Evolutionary conservation across 2,329 filamentous ascomycete genomes (phyloP).

Genomic region (Alternaria sp.): DNA sequence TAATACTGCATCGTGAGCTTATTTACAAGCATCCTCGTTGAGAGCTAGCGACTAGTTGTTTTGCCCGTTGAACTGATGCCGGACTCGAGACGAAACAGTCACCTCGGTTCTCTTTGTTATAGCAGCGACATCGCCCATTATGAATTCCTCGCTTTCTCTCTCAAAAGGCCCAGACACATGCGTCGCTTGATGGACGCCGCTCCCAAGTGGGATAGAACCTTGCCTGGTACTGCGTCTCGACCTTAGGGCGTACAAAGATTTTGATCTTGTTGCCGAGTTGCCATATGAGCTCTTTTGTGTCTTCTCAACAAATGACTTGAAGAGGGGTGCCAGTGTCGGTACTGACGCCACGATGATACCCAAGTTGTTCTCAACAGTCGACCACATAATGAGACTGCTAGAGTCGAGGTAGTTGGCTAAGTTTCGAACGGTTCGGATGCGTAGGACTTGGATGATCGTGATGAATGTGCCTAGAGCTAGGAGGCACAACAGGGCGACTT

Average conservation of each 20-base stretch:
- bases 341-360: slow-evolving; percentile 23
- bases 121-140: neutral
- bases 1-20: too few species aligned
- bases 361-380: slow-evolving; percentile 21
- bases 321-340: slow-evolving; percentile 18
- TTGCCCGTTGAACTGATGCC: neutral
- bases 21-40: too few species aligned
- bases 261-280: slow-evolving; percentile 4
- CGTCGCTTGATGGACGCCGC: neutral
- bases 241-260: slow-evolving; percentile 10
- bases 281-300: slow-evolving; percentile 15
- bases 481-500: slow-evolving; percentile 14
- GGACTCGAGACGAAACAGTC: neutral
- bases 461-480: slow-evolving; percentile 21
- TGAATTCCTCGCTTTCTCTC: slow-evolving; percentile 14
- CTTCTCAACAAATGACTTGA: slow-evolving; percentile 23
- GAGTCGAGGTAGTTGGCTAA: slow-evolving; percentile 24
- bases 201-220: slow-evolving; percentile 4
- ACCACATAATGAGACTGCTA: slow-evolving; percentile 22
- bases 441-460: slow-evolving; percentile 21
- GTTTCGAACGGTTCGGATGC: slow-evolving; percentile 17
- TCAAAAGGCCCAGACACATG: neutral
- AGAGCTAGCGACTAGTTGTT: too few species aligned
- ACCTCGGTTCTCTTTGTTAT: slow-evolving; percentile 17
- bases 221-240: slow-evolving; percentile 5